Conservation (phyloP, 2,329 filamentous ascomycete genomes). For the Penicillium sp. region DNA sequence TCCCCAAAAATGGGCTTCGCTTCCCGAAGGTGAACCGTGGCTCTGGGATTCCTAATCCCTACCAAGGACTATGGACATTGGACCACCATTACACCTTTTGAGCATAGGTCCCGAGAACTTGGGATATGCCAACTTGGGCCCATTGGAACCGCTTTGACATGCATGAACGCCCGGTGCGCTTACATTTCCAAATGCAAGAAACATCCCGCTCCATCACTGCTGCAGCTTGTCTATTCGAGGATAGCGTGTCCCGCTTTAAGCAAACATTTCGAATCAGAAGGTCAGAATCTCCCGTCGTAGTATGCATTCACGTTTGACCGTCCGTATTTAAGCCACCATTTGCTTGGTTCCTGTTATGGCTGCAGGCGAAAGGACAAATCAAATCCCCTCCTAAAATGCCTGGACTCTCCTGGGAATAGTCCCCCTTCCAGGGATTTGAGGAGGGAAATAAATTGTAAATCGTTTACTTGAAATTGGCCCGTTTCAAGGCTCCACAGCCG, state of each 20-base stretch:
- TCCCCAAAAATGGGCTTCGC: slow-evolving; percentile 20
- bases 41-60: slow-evolving; percentile 37
- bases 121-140: slow-evolving; percentile 24
- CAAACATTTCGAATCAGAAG: slow-evolving; percentile 12
- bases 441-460: not conserved
- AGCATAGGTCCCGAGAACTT: slow-evolving; percentile 32
- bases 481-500: slow-evolving; percentile 21
- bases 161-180: slow-evolving; percentile 29
- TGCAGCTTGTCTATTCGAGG: slow-evolving; percentile 11
- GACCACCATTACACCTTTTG: slow-evolving; percentile 14
- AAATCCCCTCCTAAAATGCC: not conserved
- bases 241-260: slow-evolving; percentile 13
- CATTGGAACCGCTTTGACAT: slow-evolving; percentile 23
- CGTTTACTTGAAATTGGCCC: slow-evolving; percentile 1
- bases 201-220: not conserved
- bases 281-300: not conserved
- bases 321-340: not conserved
- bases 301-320: not conserved
- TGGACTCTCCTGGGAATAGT: not conserved
- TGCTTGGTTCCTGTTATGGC: not conserved
- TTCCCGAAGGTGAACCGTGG: slow-evolving; percentile 42
- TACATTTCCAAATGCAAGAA: slow-evolving; percentile 10
- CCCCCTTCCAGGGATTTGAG: not conserved
- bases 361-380: not conserved
- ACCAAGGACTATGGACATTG: slow-evolving; percentile 8